Percentiles rank a stretch among this genome's conserved stretches.
Conservation (phyloP, 2,329 filamentous ascomycete species). For the Aspergillus luchuensis region DNA sequence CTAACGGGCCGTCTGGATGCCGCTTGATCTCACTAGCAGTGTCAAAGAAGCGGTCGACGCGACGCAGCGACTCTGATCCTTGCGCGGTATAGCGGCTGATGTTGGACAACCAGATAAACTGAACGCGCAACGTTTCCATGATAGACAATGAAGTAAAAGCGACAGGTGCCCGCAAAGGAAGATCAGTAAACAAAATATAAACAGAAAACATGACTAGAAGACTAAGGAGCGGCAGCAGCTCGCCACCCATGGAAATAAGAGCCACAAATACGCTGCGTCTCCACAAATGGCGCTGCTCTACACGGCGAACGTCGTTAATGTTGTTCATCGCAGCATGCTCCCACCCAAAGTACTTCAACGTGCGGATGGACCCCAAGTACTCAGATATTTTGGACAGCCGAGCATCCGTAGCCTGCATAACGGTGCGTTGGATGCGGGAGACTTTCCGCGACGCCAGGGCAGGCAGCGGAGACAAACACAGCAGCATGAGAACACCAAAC, state of each 20-base stretch:
- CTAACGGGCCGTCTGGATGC: constrained; percentile 55
- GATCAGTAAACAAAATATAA: constrained; percentile 52
- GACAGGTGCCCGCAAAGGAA: constrained; percentile 56
- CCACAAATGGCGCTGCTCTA: constrained; percentile 60
- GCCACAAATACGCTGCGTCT: constrained; percentile 49
- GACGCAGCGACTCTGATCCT: constrained; percentile 53
- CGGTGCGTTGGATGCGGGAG: constrained; percentile 54
- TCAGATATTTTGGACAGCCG: constrained; percentile 61
- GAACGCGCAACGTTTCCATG: constrained; percentile 56
- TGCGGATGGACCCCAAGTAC: constrained; percentile 59
- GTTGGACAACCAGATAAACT: constrained; percentile 54
- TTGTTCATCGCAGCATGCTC: constrained; percentile 56
- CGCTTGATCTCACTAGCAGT: constrained; percentile 52
- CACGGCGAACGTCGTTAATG: constrained; percentile 52
- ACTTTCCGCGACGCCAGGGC: constrained; percentile 54
- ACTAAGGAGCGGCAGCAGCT: constrained; percentile 56
- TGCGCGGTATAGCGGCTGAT: constrained; percentile 48
- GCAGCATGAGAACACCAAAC: constrained; percentile 54
- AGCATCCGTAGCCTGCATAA: constrained; percentile 58
- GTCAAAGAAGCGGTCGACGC: constrained; percentile 58
- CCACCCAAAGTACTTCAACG: constrained; percentile 65
- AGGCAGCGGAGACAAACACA: constrained; percentile 55
- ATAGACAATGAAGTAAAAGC: constrained; percentile 61
- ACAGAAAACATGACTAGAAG: constrained; percentile 58
- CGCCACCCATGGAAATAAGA: constrained; percentile 52